These are phyloP conservation scores for Heliamphora pulchella DNA, from an alignment of 179 eudicot species.

Conservation along the genomic window DNA sequence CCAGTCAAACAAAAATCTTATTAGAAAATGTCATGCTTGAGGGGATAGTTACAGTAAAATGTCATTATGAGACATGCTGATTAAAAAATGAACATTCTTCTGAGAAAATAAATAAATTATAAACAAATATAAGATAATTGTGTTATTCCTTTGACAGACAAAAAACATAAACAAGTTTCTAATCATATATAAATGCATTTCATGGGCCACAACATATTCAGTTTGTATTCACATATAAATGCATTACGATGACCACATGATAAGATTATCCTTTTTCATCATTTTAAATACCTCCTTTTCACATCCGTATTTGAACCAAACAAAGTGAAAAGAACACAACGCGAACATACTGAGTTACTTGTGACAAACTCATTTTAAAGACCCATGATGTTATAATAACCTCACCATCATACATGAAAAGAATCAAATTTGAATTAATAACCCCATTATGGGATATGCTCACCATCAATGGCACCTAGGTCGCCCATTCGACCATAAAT, in stretches of 20 bases:
- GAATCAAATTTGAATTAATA: not conserved
- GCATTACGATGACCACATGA: not conserved
- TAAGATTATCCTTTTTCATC: not conserved
- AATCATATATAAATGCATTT: too few species aligned
- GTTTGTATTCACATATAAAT: too few species aligned
- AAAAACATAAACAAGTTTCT: not conserved
- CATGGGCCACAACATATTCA: not conserved
- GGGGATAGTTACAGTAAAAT: not conserved
- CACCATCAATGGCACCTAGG: slow-evolving; percentile 94
- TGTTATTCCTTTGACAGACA: not conserved
- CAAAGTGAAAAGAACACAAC: not conserved
- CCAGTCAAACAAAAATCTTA: slow-evolving; percentile 10
- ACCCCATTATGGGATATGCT: slow-evolving; percentile 6
- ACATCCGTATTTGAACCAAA: not conserved
- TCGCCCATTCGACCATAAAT: slow-evolving; percentile 96
- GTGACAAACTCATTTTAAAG: not conserved
- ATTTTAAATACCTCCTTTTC: not conserved
- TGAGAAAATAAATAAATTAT: slow-evolving; percentile 2
- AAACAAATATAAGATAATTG: not conserved
- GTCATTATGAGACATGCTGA: not conserved
- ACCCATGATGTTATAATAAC: not conserved
- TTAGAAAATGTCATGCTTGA: not conserved
- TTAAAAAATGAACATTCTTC: too few species aligned
- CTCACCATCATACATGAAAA: not conserved
- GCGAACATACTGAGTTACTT: not conserved